Conservation (phyloP, 139 green algal species). For the Micractinium conductrix region DNA sequence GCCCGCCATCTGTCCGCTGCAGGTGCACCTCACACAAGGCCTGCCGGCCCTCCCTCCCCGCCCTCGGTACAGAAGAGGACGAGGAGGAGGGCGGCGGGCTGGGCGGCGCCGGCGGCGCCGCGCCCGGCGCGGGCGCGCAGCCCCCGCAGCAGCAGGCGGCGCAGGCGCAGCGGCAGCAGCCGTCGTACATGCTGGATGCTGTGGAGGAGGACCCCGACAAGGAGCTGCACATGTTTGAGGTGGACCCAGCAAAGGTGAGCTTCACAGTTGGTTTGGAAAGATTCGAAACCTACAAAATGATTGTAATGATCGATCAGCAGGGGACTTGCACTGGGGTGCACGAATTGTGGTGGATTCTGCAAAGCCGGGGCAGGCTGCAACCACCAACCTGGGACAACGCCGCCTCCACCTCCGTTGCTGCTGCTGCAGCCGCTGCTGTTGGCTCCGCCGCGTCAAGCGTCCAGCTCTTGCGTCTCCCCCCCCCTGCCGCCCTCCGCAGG, state of each 20-base stretch:
- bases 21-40: not conserved
- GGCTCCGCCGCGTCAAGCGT: not conserved
- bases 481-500: conserved; percentile 49
- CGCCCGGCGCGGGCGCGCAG: not conserved
- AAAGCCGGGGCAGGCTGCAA: too few species aligned
- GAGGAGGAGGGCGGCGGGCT: conserved; percentile 15
- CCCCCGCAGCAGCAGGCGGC: not conserved
- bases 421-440: not conserved
- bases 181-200: conserved; percentile 37
- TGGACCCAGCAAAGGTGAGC: conserved; percentile 67
- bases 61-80: not conserved
- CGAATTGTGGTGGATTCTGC: too few species aligned
- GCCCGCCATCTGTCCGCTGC: not conserved
- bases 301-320: not conserved
- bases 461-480: not conserved
- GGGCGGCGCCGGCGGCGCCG: not conserved
- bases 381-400: too few species aligned
- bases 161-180: conserved; percentile 9
- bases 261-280: too few species aligned
- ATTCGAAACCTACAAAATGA: too few species aligned
- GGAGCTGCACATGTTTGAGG: conserved; percentile 81
- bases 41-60: not conserved
- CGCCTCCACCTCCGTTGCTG: not conserved
- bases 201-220: conserved; percentile 62
- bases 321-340: too few species aligned